Evolutionary conservation across 345 rosid species (phyloP), one percentile per base, ranked within the genome.

Genomic region (Salix udensis): DNA sequence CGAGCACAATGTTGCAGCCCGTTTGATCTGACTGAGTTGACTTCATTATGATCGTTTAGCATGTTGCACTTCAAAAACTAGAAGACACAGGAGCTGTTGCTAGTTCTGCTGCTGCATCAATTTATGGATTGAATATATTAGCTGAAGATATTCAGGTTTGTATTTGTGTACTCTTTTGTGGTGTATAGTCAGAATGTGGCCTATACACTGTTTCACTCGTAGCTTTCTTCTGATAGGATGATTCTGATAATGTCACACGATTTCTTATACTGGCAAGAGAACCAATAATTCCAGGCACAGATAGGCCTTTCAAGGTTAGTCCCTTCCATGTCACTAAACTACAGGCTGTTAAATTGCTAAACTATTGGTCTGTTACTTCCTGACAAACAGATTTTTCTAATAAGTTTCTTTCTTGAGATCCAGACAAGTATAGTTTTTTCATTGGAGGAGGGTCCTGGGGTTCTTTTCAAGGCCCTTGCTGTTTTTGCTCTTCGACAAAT

Each of bases 201-300:
- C 14, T 10, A 71, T 46, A 48, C 42, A 71, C 65, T 55, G 34
- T 30, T 60, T 72, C 19, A 72, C 55, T 68, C 44, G 26, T 72
- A 30, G 5, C 69, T 75, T 71, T 60, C 62, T 55, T 68, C 58
- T 65, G 19, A 67, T 79, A 96, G 98, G 99, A 93, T 81, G 94
- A 91, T 79, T 83, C 82, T 65, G 92, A 93, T 81, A 96, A 96
- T 85, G 89, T 96, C 55, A 96, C 98, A 62, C 89, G 98, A 74
- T 96, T 96, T 83, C 85, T 96, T 76, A 96, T 94, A 91, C 92
- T 96, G 74, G 99, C 99, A 66, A 92, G 99, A 84, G 99, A 96
- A 74, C 99, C 99, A 37, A 88, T 96, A 68, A 96, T 96, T 82
- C 98, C 99, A 73, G 95, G 94, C 82, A 91, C 83, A 0, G 88